Conservation (phyloP, 257 asterid genomes). For the Knoxia roxburghii region DNA sequence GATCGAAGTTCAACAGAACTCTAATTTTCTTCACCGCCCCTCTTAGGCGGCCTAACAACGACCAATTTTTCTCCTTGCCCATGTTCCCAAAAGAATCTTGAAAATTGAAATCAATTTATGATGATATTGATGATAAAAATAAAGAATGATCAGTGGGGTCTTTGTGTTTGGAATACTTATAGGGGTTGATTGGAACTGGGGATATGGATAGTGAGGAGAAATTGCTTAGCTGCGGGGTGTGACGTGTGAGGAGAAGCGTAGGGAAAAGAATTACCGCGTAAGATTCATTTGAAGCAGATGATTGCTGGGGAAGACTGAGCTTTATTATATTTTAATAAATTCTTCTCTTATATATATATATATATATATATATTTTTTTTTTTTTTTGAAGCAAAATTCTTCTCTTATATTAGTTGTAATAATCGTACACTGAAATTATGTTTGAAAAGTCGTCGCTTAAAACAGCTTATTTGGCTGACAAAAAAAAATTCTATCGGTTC, state of each 20-base stretch:
- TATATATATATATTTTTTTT: too few species aligned
- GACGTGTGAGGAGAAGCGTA: constrained; percentile 19
- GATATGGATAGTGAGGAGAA: neutral
- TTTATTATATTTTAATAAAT: too few species aligned
- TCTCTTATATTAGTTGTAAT: too few species aligned
- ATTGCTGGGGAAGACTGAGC: neutral
- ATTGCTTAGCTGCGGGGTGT: constrained; percentile 20
- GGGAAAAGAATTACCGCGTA: constrained; percentile 25
- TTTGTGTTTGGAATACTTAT: neutral
- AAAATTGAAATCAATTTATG: neutral
- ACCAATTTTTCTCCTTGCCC: constrained; percentile 33
- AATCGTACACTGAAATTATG: too few species aligned
- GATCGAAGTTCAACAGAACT: constrained; percentile 44
- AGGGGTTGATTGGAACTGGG: neutral
- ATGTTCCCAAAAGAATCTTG: constrained; percentile 19
- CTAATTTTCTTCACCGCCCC: constrained; percentile 76
- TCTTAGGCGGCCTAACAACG: constrained; percentile 49
- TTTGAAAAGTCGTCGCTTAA: too few species aligned
- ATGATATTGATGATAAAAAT: neutral
- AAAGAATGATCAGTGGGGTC: neutral
- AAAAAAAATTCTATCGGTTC: too few species aligned
- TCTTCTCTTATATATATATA: too few species aligned
- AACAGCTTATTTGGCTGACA: too few species aligned
- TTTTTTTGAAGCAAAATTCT: too few species aligned
- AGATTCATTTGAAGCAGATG: neutral